Conservation (phyloP, 1,284 basidiomycete species). For the Fomitopsis betulina region DNA sequence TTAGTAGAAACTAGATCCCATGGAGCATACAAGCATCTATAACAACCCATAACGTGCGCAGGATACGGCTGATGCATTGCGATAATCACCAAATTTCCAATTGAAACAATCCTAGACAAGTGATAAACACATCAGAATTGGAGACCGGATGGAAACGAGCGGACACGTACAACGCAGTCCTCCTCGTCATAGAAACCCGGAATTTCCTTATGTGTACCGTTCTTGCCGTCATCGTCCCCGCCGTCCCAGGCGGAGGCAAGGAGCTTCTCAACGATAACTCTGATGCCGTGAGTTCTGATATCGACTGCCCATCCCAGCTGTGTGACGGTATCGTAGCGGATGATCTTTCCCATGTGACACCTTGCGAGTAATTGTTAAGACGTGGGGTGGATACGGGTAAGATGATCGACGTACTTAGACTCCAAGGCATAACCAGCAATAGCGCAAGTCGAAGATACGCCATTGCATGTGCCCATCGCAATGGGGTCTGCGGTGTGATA, state of each 20-base stretch:
- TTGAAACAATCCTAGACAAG: slow-evolving; percentile 34
- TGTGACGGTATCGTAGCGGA: slow-evolving; percentile 82
- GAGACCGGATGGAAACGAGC: not conserved
- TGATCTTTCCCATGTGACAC: slow-evolving; percentile 67
- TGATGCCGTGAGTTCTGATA: slow-evolving; percentile 81
- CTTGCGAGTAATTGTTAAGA: slow-evolving; percentile 10
- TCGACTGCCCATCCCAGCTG: slow-evolving; percentile 84
- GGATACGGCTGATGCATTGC: slow-evolving; percentile 7
- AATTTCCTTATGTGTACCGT: slow-evolving; percentile 1
- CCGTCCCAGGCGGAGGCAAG: slow-evolving; percentile 65
- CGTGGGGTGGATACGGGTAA: no score
- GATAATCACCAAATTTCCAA: slow-evolving; percentile 38
- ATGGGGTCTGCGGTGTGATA: slow-evolving; percentile 88
- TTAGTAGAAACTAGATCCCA: not conserved
- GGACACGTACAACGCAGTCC: slow-evolving; percentile 33
- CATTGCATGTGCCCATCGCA: slow-evolving; percentile 62
- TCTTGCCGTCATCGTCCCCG: slow-evolving; percentile 16
- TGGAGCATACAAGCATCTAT: not conserved
- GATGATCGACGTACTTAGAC: slow-evolving; percentile 42
- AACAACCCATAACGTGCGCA: slow-evolving; percentile 1
- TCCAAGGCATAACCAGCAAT: slow-evolving; percentile 77
- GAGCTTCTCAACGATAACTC: slow-evolving; percentile 71
- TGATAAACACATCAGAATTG: not conserved
- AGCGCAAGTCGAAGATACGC: slow-evolving; percentile 33
- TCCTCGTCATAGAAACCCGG: slow-evolving; percentile 20